Evolutionary conservation across 2,329 filamentous ascomycete species (phyloP).

Genomic region (Aspergillus terreus): DNA sequence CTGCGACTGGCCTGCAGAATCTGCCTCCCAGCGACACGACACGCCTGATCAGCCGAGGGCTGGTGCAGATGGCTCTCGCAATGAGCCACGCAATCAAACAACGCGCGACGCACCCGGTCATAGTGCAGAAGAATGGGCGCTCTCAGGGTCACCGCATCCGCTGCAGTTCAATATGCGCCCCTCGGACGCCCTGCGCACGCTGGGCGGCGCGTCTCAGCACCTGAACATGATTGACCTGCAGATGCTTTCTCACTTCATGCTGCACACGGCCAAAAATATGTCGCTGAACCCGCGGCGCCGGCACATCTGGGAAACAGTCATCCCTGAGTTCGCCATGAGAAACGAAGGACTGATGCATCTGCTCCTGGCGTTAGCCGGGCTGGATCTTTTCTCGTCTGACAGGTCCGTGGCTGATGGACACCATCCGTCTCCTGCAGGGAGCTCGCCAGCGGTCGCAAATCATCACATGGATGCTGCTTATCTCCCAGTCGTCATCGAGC

Average conservation of each 20-base stretch:
- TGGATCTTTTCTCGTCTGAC: conserved; percentile 12
- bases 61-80: background rate
- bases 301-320: conserved; percentile 15
- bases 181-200: background rate
- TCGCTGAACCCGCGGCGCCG: conserved; percentile 4
- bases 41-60: background rate
- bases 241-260: conserved; percentile 16
- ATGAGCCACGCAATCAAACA: background rate
- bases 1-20: conserved; percentile 13
- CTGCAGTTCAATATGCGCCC: conserved; percentile 9
- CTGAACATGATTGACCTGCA: conserved; percentile 19
- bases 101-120: background rate
- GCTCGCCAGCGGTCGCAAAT: background rate
- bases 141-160: conserved; percentile 5
- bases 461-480: background rate
- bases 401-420: too few relatives aligned
- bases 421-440: too few relatives aligned
- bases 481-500: conserved; percentile 10
- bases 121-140: background rate
- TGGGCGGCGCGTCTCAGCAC: background rate
- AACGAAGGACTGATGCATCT: conserved; percentile 22
- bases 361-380: conserved; percentile 21
- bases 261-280: conserved; percentile 15
- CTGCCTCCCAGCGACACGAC: background rate
- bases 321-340: conserved; percentile 18